A percentile compares a stretch with the other conserved stretches of the same genome.
Conservation (phyloP, 441 rosid genomes). For the Cnidoscolus chayamansa region DNA sequence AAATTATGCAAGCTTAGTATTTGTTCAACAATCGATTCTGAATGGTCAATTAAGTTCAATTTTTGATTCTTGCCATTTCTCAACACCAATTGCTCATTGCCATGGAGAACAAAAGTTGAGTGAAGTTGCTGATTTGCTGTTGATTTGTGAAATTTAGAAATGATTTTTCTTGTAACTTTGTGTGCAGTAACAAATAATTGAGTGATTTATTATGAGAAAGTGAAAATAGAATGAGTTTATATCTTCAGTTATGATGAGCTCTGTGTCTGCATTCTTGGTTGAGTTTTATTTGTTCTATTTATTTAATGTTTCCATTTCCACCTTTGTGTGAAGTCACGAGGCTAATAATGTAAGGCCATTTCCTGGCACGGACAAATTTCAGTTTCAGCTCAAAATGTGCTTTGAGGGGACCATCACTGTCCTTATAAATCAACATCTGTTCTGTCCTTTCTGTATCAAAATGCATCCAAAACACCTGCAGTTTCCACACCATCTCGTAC, state of each 20-base stretch:
- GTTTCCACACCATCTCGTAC: not conserved
- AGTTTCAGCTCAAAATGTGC: too few relatives aligned
- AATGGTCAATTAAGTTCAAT: conserved; percentile 30
- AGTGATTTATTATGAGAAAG: conserved; percentile 43
- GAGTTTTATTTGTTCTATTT: not conserved
- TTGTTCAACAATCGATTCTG: conserved; percentile 30
- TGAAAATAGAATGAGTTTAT: conserved; percentile 39
- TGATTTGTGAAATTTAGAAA: conserved; percentile 39
- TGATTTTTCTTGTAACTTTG: conserved; percentile 58
- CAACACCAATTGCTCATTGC: conserved; percentile 24
- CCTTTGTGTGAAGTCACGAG: not conserved
- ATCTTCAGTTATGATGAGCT: not conserved
- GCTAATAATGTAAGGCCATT: not conserved
- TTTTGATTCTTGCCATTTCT: conserved; percentile 44
- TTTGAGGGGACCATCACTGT: conserved; percentile 4
- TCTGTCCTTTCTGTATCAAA: not conserved
- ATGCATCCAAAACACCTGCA: not conserved
- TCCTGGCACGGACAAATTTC: not conserved
- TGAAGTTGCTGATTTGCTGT: conserved; percentile 38
- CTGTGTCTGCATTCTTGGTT: too few relatives aligned
- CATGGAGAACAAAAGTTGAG: conserved; percentile 31
- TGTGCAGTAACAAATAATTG: conserved; percentile 74
- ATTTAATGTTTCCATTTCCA: not conserved
- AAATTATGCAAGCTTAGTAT: conserved; percentile 33
- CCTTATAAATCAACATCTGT: not conserved